phyloP scores from a whole-genome alignment of 2,329 filamentous ascomycete species.

The Paraphoma sp. region DNA sequence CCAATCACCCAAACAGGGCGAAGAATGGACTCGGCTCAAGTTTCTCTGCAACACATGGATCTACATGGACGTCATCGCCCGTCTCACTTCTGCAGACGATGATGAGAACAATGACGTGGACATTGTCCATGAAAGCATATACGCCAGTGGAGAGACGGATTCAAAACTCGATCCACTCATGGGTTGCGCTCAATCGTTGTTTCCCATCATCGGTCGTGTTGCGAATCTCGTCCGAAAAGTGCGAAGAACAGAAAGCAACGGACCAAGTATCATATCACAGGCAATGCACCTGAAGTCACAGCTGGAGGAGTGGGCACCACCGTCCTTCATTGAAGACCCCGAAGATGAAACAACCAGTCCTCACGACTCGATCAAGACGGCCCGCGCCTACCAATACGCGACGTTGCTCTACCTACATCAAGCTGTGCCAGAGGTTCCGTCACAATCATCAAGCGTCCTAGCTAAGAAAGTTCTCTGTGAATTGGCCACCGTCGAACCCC shows the following conservation, averaged over 20 bases:
- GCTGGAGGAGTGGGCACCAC: constrained; percentile 68
- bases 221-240: constrained; percentile 71
- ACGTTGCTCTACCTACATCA: constrained; percentile 72
- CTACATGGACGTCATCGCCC: constrained; percentile 76
- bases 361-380: constrained; percentile 70
- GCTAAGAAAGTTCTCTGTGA: constrained; percentile 68
- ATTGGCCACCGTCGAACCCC: constrained; percentile 68
- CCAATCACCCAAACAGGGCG: constrained; percentile 49
- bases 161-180: constrained; percentile 73
- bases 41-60: constrained; percentile 76
- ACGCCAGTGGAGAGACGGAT: constrained; percentile 45
- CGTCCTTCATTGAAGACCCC: constrained; percentile 64
- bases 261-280: constrained; percentile 66
- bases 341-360: constrained; percentile 69
- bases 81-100: constrained; percentile 68
- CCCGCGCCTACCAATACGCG: constrained; percentile 71
- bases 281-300: constrained; percentile 67
- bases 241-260: constrained; percentile 61
- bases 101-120: constrained; percentile 63
- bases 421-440: constrained; percentile 72
- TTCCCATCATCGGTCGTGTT: constrained; percentile 71
- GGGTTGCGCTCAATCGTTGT: constrained; percentile 72
- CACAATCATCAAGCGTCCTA: constrained; percentile 61
- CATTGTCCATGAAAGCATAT: constrained; percentile 45
- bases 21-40: constrained; percentile 59